A percentile compares a stretch with the other conserved stretches of the same genome.
phyloP scores from a whole-genome alignment of 2,329 filamentous ascomycete genomes.

The Talaromyces sp. region DNA sequence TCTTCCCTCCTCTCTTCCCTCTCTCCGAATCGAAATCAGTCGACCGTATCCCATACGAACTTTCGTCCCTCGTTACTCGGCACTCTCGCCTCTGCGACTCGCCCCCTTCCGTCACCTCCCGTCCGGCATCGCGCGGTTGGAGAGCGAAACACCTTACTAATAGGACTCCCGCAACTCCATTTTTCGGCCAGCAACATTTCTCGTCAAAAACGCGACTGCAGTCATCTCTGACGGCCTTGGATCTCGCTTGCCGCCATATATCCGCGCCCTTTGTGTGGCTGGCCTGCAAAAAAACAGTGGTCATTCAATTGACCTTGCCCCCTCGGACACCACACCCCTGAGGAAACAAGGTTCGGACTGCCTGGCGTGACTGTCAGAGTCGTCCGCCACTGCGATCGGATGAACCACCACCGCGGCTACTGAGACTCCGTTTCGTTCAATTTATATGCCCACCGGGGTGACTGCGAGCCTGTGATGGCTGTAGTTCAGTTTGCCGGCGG shows the following conservation, averaged over 20 bases:
- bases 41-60: background rate
- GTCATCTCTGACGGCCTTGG: background rate
- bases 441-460: conserved; percentile 21
- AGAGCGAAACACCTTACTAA: background rate
- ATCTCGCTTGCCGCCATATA: background rate
- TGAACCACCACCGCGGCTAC: conserved; percentile 15
- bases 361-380: conserved; percentile 15
- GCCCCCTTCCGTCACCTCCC: background rate
- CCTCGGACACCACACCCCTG: background rate
- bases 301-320: background rate
- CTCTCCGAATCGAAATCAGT: background rate
- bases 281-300: background rate
- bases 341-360: conserved; percentile 11
- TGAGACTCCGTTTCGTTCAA: background rate
- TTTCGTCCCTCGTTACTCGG: background rate
- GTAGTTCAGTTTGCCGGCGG: conserved; percentile 30
- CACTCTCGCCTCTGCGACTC: background rate
- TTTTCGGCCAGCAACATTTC: background rate
- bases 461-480: conserved; percentile 31
- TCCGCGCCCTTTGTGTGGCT: background rate
- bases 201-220: background rate
- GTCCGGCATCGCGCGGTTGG: background rate
- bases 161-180: background rate
- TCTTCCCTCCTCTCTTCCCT: background rate
- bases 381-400: conserved; percentile 21